These are phyloP conservation scores for Wickerhamiella shivajii DNA, from an alignment of 805 yeast species.

Conservation along the genomic window DNA sequence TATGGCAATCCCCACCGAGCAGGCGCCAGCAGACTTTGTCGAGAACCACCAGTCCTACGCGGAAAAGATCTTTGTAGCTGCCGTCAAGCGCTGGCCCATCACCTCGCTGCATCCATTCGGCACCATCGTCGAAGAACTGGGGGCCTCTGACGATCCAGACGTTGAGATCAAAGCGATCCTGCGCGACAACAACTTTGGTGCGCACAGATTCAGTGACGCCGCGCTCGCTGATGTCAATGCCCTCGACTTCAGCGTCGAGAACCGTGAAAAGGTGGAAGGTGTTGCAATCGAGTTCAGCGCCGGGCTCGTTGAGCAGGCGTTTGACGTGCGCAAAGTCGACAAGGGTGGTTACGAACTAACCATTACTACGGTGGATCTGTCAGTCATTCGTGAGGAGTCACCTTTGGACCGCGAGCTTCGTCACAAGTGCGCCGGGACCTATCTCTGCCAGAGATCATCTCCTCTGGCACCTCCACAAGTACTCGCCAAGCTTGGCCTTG, in stretches of 20 bases:
- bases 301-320: slow-evolving; percentile 55
- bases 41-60: slow-evolving; percentile 78
- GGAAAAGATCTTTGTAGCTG: slow-evolving; percentile 76
- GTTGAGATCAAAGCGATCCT: slow-evolving; percentile 81
- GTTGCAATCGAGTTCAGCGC: slow-evolving; percentile 49
- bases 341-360: slow-evolving; percentile 62
- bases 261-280: slow-evolving; percentile 7
- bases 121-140: slow-evolving; percentile 74
- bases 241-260: slow-evolving; percentile 13
- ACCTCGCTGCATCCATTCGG: slow-evolving; percentile 98
- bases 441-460: slow-evolving; percentile 54
- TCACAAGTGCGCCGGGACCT: slow-evolving; percentile 80
- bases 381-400: slow-evolving; percentile 60
- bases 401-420: slow-evolving; percentile 76
- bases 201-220: slow-evolving; percentile 30
- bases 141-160: slow-evolving; percentile 56
- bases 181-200: slow-evolving; percentile 42
- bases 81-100: slow-evolving; percentile 98
- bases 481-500: slow-evolving; percentile 27
- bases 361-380: slow-evolving; percentile 70
- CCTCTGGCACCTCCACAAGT: slow-evolving; percentile 41
- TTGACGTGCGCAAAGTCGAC: slow-evolving; percentile 55
- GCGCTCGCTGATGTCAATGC: slow-evolving; percentile 29
- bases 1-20: slow-evolving; percentile 96
- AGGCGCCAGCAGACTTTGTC: slow-evolving; percentile 90